A percentile compares a stretch with the other conserved stretches of the same genome.
These are phyloP conservation scores for Nitzschia sp. DNA, from an alignment of 108 stramenopile species.

Conservation along the genomic window DNA sequence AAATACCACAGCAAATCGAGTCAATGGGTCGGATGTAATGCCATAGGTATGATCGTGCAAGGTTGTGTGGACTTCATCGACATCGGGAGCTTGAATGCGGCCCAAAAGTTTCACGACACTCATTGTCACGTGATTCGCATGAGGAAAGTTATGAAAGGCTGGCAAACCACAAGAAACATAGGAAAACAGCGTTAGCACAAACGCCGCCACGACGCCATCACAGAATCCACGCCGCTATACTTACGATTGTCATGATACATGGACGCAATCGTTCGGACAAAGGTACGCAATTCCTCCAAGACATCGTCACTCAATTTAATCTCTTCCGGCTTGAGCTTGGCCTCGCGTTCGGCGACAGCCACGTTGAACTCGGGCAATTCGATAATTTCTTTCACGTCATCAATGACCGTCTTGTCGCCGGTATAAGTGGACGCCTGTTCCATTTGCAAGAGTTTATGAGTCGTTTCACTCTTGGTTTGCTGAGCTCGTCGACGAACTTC, in stretches of 20 bases:
- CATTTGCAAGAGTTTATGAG: not conserved
- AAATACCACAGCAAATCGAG: conserved; percentile 48
- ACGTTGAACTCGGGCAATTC: conserved; percentile 35
- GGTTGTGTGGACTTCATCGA: conserved; percentile 6
- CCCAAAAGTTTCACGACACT: conserved; percentile 27
- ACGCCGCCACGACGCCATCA: not conserved
- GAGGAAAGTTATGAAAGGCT: conserved; percentile 36
- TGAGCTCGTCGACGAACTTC: conserved; percentile 9
- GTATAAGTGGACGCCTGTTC: not conserved
- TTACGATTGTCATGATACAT: conserved; percentile 29
- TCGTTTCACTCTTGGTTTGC: conserved; percentile 5
- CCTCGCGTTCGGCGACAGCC: conserved; percentile 9
- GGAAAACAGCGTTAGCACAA: not conserved
- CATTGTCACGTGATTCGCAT: conserved; percentile 34
- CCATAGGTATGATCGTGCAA: conserved; percentile 31
- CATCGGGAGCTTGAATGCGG: conserved; percentile 21
- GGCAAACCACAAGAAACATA: not conserved
- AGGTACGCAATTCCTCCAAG: conserved; percentile 16
- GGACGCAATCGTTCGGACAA: conserved; percentile 27
- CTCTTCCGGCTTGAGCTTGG: not conserved
- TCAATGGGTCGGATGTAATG: conserved; percentile 49
- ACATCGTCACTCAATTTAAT: conserved; percentile 15
- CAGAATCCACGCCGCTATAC: not conserved
- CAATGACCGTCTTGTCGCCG: conserved; percentile 26
- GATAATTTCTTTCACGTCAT: conserved; percentile 45